Conservation (phyloP, 495 filamentous ascomycete genomes). For the Aspergillus indologenus region DNA sequence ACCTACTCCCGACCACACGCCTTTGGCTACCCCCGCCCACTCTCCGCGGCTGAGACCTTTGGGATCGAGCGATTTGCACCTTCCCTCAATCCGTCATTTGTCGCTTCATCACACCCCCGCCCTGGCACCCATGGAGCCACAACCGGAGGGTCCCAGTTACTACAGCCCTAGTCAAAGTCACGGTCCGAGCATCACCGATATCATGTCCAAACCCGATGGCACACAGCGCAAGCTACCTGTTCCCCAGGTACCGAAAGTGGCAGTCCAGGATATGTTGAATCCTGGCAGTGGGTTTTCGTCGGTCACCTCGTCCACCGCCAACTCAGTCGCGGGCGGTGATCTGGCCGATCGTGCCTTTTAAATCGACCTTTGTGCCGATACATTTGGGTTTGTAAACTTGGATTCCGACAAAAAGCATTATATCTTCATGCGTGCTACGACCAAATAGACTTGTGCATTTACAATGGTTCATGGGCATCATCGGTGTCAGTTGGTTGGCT, state of each 20-base stretch:
- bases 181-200: slow-evolving; percentile 83
- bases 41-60: slow-evolving; percentile 86
- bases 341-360: slow-evolving; percentile 39
- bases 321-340: slow-evolving; percentile 45
- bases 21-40: slow-evolving; percentile 90
- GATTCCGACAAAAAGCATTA: slow-evolving; percentile 23
- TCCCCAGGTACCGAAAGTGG: slow-evolving; percentile 82
- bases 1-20: slow-evolving; percentile 95
- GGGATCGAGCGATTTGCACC: slow-evolving; percentile 63
- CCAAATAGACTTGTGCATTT: slow-evolving; percentile 50
- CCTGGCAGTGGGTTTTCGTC: slow-evolving; percentile 59
- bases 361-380: not conserved
- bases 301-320: slow-evolving; percentile 50
- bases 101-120: slow-evolving; percentile 86
- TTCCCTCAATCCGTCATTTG: slow-evolving; percentile 86
- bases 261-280: slow-evolving; percentile 81
- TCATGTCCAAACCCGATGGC: slow-evolving; percentile 83
- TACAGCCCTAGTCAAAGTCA: slow-evolving; percentile 52
- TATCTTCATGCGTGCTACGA: slow-evolving; percentile 39
- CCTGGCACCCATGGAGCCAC: slow-evolving; percentile 87
- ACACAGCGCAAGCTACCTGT: slow-evolving; percentile 91
- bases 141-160: slow-evolving; percentile 53
- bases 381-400: slow-evolving; percentile 10
- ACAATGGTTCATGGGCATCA: slow-evolving; percentile 30
- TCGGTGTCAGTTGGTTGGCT: slow-evolving; percentile 24